Conservation (phyloP, 2,329 filamentous ascomycete species). For the Rhynchosporium secalis region DNA sequence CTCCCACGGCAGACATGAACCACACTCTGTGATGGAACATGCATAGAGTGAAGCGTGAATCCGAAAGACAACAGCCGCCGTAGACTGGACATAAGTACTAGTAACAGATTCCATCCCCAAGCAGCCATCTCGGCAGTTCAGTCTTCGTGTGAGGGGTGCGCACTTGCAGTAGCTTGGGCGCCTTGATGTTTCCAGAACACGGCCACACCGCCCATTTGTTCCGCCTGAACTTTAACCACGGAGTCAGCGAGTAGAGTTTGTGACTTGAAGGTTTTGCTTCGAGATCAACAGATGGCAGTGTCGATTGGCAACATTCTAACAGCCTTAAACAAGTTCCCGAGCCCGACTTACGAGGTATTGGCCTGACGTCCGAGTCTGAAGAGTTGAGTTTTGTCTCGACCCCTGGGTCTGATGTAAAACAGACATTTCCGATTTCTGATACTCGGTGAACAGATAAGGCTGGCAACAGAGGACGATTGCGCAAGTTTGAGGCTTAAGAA, state of each 20-base stretch:
- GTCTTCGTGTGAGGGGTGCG: constrained; percentile 2
- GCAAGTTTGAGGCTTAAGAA: neutral
- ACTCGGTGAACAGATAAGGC: too few relatives aligned
- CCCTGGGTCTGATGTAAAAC: too few relatives aligned
- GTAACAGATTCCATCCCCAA: neutral
- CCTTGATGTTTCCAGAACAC: constrained; percentile 14
- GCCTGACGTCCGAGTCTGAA: neutral
- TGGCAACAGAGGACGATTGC: neutral
- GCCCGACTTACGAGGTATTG: neutral
- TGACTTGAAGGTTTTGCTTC: neutral
- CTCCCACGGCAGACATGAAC: constrained; percentile 9
- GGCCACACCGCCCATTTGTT: constrained; percentile 13
- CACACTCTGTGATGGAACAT: constrained; percentile 7
- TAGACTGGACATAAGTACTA: neutral
- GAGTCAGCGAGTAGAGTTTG: constrained; percentile 3
- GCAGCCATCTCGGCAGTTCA: too few relatives aligned
- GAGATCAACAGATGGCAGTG: constrained; percentile 10
- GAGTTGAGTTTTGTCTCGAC: neutral
- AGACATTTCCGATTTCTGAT: neutral
- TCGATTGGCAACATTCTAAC: constrained; percentile 1
- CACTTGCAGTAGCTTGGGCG: neutral
- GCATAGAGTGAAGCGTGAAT: constrained; percentile 14
- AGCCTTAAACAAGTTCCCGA: neutral
- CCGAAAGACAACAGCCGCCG: constrained; percentile 2
- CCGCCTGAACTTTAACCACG: neutral